Conservation (phyloP, 257 asterid species). For the Nicotiana tomentosiformis region DNA sequence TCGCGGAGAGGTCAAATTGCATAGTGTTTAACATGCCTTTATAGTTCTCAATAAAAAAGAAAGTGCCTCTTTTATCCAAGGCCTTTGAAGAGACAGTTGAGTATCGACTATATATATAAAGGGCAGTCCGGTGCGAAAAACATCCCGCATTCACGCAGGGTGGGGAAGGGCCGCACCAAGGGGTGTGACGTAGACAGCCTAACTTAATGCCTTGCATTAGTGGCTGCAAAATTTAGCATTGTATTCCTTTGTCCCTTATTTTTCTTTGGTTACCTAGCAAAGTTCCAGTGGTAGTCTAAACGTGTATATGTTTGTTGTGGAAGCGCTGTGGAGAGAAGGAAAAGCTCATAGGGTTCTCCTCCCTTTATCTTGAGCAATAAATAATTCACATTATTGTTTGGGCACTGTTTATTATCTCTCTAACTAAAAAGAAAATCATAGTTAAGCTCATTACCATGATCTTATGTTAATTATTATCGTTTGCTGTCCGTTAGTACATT, state of each 20-base stretch:
- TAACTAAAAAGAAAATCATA: too few species aligned
- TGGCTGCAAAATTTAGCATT: neutral
- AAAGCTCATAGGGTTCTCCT: neutral
- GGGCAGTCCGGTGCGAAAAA: too few species aligned
- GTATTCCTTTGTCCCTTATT: neutral
- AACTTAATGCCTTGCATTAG: too few species aligned
- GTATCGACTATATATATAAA: neutral
- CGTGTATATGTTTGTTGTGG: neutral
- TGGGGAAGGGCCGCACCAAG: too few species aligned
- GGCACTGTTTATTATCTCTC: too few species aligned
- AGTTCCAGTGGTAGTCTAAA: neutral
- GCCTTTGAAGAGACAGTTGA: neutral
- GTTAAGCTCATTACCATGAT: too few species aligned
- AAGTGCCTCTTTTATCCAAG: conserved; percentile 2
- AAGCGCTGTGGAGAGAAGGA: neutral
- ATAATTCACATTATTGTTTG: too few species aligned
- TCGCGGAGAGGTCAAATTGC: neutral
- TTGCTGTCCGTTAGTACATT: too few species aligned
- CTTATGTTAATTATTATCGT: too few species aligned
- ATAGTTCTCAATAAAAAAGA: neutral
- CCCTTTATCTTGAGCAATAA: neutral
- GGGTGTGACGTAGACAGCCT: too few species aligned
- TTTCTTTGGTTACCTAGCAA: neutral
- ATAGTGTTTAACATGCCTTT: neutral
- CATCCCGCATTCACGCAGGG: too few species aligned